These are phyloP conservation scores for Fusarium multiceps DNA, from an alignment of 2,329 filamentous ascomycete genomes.

Conservation along the genomic window DNA sequence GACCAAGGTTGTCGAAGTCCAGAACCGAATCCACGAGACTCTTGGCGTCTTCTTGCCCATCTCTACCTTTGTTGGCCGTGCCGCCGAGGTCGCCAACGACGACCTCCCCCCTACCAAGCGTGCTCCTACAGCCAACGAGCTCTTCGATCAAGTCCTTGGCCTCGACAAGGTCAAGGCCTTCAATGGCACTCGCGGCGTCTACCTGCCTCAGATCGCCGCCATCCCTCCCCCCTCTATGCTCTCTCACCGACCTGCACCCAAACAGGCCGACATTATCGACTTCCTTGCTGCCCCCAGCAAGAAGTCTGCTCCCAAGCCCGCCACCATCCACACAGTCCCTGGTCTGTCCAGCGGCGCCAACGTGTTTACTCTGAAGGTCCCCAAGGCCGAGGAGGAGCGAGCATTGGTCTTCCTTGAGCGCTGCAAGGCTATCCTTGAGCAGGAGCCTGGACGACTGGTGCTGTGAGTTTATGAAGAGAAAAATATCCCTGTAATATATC, in stretches of 20 bases:
- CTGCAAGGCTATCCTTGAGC: conserved; percentile 84
- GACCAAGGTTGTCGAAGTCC: conserved; percentile 79
- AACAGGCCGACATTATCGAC: conserved; percentile 80
- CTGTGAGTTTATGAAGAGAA: conserved; percentile 55
- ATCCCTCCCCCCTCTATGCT: conserved; percentile 60
- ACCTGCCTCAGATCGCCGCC: conserved; percentile 77
- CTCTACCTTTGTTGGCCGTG: conserved; percentile 86
- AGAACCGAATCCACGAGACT: conserved; percentile 80
- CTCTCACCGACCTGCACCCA: conserved; percentile 48
- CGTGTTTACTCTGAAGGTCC: conserved; percentile 84
- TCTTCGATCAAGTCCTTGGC: conserved; percentile 91
- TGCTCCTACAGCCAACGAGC: conserved; percentile 76
- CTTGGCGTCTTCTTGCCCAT: conserved; percentile 85
- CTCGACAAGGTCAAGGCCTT: conserved; percentile 61
- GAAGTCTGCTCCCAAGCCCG: conserved; percentile 44
- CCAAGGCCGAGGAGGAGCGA: conserved; percentile 82
- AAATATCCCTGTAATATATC: conserved; percentile 49
- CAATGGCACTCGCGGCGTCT: conserved; percentile 68
- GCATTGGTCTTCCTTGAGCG: conserved; percentile 86
- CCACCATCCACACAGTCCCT: conserved; percentile 52
- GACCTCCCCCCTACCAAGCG: conserved; percentile 77
- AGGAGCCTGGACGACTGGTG: conserved; percentile 81
- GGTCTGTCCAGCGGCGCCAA: conserved; percentile 71
- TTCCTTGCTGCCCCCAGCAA: conserved; percentile 67
- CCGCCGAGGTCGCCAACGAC: conserved; percentile 88